Base-by-base conservation (phyloP, 2,329 filamentous ascomycete species). In the Cryphonectria nitschkei region DNA sequence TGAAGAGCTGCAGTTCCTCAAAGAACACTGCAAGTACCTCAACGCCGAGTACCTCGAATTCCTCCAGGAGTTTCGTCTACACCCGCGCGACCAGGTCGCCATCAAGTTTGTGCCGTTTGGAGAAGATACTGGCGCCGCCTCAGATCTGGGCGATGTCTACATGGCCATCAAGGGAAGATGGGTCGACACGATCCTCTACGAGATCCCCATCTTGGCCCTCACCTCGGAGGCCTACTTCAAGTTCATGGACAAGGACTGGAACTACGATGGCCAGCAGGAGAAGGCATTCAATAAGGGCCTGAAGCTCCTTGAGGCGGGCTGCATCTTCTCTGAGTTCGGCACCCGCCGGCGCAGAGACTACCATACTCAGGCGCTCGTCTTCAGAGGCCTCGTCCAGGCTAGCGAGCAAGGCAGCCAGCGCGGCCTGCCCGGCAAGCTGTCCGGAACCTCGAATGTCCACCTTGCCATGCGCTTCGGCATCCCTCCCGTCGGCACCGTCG, bases 171-270 rank as follows among this genome's bases (percentile, higher is more conserved):
- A 90, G 75, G 96, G 96, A 13, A 85, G 90, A 68, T 99, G 96
- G 96, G 88, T 94, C 11, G 94, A 98, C 75, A 98, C 96, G 0
- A 99, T 99, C 70, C 88, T 99, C 34, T 99, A 99, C 82, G 96
- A 99, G 82, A 98, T 99, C 70, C 96, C 96, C 0, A 87, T 99
- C 32, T 87, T 99, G 29, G 94, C 97, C 2, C 82, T 99, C 74
- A 93, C 95, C 1, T 98, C 94, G 64, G 95, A 99, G 81, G 94
- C 96, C 65, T 99, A 98, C 83, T 99, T 99, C 86, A 94, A 93
- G 78, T 98, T 97, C 82, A 93, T 94, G 84, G 94, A 99, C 78
- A 93, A 83, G 67, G 95, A 98, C 79, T 99, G 96, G 96, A 91
- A 88, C 76, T 92, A 98, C 77, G 88, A 92, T 7, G 92, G 91